A percentile compares a stretch with the other conserved stretches of the same genome.
Evolutionary conservation across 108 stramenopile species (phyloP).

Genomic region (Bacterosira constricta): DNA sequence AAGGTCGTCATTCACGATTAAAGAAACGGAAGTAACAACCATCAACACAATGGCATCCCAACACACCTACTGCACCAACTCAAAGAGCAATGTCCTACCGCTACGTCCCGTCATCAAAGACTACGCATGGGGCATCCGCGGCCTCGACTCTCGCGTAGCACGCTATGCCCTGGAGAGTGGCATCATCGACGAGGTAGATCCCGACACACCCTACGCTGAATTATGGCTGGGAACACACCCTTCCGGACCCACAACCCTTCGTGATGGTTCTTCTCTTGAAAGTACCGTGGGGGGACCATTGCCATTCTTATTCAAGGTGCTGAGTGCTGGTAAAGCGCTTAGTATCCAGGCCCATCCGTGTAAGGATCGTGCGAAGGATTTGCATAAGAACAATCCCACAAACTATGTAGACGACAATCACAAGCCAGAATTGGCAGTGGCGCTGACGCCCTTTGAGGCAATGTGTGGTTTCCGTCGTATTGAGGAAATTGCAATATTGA

Average conservation of each 20-base stretch:
- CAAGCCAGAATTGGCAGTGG: constrained; percentile 99
- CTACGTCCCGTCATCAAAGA: constrained; percentile 68
- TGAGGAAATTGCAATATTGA: constrained; percentile 74
- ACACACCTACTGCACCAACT: constrained; percentile 15
- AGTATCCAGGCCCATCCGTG: constrained; percentile 93
- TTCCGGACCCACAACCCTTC: constrained; percentile 69
- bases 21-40: no score
- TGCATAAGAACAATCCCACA: constrained; percentile 82
- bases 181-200: constrained; percentile 69
- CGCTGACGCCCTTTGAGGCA: constrained; percentile 94
- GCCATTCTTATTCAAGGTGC: constrained; percentile 90
- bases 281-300: constrained; percentile 66
- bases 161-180: constrained; percentile 65
- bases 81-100: constrained; percentile 36
- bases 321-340: constrained; percentile 79
- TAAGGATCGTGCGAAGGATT: constrained; percentile 78
- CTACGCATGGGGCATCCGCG: constrained; percentile 85
- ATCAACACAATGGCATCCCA: constrained; percentile 6
- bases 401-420: constrained; percentile 97
- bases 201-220: constrained; percentile 85
- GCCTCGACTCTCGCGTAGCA: constrained; percentile 79
- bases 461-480: constrained; percentile 95
- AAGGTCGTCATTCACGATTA: not conserved
- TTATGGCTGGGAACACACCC: constrained; percentile 90
- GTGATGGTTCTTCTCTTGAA: constrained; percentile 46